Base-by-base conservation (phyloP, 2,329 filamentous ascomycete species). In the Stemphylium vesicarium region DNA sequence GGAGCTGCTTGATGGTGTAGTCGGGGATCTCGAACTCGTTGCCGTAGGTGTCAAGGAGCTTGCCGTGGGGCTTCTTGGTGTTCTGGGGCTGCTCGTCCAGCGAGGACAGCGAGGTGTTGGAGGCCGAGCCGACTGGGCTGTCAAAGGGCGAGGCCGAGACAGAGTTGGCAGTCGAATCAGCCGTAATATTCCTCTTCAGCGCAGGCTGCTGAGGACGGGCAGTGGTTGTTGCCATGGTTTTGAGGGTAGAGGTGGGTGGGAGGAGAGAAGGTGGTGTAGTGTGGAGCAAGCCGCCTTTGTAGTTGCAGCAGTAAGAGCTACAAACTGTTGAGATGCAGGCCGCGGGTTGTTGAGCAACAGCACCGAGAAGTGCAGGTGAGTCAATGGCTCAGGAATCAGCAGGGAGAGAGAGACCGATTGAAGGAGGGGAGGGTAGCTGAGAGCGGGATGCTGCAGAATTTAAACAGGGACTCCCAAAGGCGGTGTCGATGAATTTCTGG, bases 1-100 rank as follows among this genome's bases (percentile, higher is more conserved):
- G 89, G 75, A 99, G 94, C 75, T 99, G 86, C 84, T 96, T 96
- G 84, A 99, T 96, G 74, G 92, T 96, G 82, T 90, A 99, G 79
- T 98, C 89, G 65, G 95, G 95, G 53, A 96, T 84, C 77, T 91
- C 83, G 82, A 99, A 99, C 72, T 92, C 85, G 78, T 98, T 96
- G 78, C 95, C 95, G 76, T 96, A 95, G 11, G 92, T 94, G 80
- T 99, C 93, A 62, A 95, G 71, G 65, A 99, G 85, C 75, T 88
- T 86, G 68, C 85, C 86, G 66, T 41, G 40, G 64, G 75, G 62
- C 63, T 80, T 77, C 66, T 80, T 80, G 61, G 74, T 73, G 29
- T 73, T 59, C 26, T 58, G 56, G 51, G 83, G 85, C 39, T 85
- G 81, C 51, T 86, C 84, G 10, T 86, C 88, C 75, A 98, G 83